These are phyloP conservation scores for Lipomyces sp. DNA, from an alignment of 805 yeast genomes.

Conservation along the genomic window DNA sequence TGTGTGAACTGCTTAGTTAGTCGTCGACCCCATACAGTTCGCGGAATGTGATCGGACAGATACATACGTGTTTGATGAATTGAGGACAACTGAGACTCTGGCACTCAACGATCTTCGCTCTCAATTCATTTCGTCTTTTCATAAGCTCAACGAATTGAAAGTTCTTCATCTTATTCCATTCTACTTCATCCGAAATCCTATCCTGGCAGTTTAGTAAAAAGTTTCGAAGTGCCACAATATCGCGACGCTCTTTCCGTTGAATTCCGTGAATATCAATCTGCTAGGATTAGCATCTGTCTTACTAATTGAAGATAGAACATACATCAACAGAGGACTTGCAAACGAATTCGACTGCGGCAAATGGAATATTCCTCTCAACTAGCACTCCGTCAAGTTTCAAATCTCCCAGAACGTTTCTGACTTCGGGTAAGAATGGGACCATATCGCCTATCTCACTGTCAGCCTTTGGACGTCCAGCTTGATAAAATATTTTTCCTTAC, in stretches of 20 bases:
- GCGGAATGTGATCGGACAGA: neutral
- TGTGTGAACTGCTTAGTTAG: conserved; percentile 41
- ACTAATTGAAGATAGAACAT: neutral
- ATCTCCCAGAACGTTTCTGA: conserved; percentile 9
- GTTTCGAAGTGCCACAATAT: conserved; percentile 14
- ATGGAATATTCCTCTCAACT: conserved; percentile 48
- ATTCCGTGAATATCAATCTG: conserved; percentile 22
- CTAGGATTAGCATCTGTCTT: neutral
- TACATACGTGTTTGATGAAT: conserved; percentile 31
- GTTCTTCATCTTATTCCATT: conserved; percentile 48
- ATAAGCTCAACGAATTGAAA: conserved; percentile 48
- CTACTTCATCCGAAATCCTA: conserved; percentile 51
- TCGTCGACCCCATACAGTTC: neutral
- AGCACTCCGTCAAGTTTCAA: conserved; percentile 16
- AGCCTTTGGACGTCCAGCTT: neutral
- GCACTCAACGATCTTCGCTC: conserved; percentile 44
- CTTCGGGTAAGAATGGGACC: conserved; percentile 30
- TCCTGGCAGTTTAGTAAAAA: conserved; percentile 9
- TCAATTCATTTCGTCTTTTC: conserved; percentile 48
- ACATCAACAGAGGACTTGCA: conserved; percentile 45
- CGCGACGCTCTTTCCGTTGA: conserved; percentile 15
- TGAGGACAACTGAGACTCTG: conserved; percentile 47
- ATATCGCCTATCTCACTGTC: conserved; percentile 16
- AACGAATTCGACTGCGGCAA: conserved; percentile 52
- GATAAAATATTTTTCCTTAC: neutral